Conservation (phyloP, 164 flowering plant genomes). For the Taxillus chinensis region DNA sequence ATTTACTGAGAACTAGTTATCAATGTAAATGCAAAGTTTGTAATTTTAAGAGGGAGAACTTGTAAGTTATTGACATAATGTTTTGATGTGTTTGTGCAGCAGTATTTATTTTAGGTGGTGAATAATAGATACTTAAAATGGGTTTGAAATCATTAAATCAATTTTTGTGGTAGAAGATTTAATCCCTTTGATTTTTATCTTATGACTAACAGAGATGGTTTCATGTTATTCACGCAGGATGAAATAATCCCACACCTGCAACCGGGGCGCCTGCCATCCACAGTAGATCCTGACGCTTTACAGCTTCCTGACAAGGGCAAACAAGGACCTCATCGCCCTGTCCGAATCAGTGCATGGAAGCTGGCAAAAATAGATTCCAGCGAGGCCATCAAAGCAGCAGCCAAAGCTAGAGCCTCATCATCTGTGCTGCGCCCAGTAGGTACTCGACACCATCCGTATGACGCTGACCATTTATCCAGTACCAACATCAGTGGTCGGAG, state of each 20-base stretch:
- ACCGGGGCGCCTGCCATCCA: slow-evolving; percentile 80
- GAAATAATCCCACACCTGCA: slow-evolving; percentile 83
- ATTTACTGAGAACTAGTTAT: too few species aligned
- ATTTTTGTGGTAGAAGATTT: too few species aligned
- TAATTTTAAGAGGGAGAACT: too few species aligned
- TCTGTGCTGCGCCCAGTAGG: slow-evolving; percentile 79
- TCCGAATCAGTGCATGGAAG: slow-evolving; percentile 90
- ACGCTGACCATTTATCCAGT: slow-evolving; percentile 48
- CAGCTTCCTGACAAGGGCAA: slow-evolving; percentile 47
- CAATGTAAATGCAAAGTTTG: too few species aligned
- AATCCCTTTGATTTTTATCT: too few species aligned
- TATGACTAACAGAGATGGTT: too few species aligned
- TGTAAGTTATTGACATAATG: too few species aligned
- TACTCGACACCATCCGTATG: slow-evolving; percentile 44
- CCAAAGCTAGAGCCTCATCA: slow-evolving; percentile 90
- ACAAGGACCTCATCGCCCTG: slow-evolving; percentile 47
- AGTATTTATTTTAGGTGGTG: too few species aligned
- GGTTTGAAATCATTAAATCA: too few species aligned
- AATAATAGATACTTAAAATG: too few species aligned
- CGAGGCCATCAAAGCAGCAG: slow-evolving; percentile 82
- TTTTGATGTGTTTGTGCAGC: too few species aligned
- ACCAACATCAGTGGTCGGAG: slow-evolving; percentile 54
- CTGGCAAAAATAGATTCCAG: slow-evolving; percentile 76
- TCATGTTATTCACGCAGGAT: slow-evolving; percentile 36
- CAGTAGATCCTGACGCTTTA: slow-evolving; percentile 78